phyloP scores from a whole-genome alignment of 2,329 filamentous ascomycete genomes.

The Ascochyta clinopodiicola region DNA sequence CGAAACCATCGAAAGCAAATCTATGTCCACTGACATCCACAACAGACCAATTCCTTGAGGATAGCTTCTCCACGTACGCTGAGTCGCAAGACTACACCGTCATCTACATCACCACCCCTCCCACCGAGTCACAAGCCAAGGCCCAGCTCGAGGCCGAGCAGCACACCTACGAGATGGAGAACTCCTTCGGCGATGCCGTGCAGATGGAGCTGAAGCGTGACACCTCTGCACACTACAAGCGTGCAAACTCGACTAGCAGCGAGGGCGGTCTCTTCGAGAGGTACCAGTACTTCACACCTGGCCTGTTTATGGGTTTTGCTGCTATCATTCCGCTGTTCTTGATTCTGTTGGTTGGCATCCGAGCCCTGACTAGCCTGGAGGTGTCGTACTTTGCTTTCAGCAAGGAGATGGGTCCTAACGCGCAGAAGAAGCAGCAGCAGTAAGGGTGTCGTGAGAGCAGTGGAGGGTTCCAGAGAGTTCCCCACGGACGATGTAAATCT shows the following conservation, averaged over 20 bases:
- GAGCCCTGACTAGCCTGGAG: slow-evolving; percentile 78
- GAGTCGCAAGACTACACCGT: slow-evolving; percentile 69
- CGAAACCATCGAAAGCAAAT: not conserved
- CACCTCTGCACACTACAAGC: slow-evolving; percentile 46
- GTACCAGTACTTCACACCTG: slow-evolving; percentile 93
- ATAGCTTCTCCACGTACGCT: slow-evolving; percentile 48
- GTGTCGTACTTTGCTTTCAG: slow-evolving; percentile 95
- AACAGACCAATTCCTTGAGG: slow-evolving; percentile 35
- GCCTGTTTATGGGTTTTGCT: slow-evolving; percentile 86
- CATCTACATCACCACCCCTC: slow-evolving; percentile 73
- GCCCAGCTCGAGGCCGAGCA: slow-evolving; percentile 26
- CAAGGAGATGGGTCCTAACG: slow-evolving; percentile 90
- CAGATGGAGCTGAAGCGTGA: slow-evolving; percentile 79
- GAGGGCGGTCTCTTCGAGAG: slow-evolving; percentile 74
- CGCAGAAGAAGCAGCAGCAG: slow-evolving; percentile 75
- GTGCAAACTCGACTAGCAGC: slow-evolving; percentile 23
- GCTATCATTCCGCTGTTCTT: slow-evolving; percentile 73
- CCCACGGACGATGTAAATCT: slow-evolving; percentile 16
- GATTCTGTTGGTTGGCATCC: slow-evolving; percentile 80
- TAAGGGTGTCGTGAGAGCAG: not conserved
- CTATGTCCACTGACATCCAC: slow-evolving; percentile 10
- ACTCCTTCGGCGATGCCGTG: slow-evolving; percentile 66
- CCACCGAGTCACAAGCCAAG: slow-evolving; percentile 38
- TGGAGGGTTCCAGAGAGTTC: not conserved
- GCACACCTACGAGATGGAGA: slow-evolving; percentile 66